Evolutionary conservation across 169 alveolate genomes (phyloP).

Genomic region (Ichthyophthirius multifiliis): DNA sequence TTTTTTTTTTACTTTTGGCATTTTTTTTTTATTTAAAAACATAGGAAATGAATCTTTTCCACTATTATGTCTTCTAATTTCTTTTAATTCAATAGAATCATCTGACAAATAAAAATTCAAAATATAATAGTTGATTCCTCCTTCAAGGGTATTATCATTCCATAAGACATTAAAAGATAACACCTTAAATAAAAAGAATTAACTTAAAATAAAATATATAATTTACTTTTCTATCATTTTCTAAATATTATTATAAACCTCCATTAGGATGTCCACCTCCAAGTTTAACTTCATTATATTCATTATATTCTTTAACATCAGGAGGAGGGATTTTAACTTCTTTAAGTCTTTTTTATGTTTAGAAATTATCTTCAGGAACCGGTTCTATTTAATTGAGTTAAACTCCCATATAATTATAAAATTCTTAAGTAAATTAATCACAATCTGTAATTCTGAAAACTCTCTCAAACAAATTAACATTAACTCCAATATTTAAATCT

Average conservation of each 20-base stretch:
- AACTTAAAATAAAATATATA: too few relatives aligned
- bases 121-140: conserved; percentile 70
- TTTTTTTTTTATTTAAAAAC: conserved; percentile 71
- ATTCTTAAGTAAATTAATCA: conserved; percentile 84
- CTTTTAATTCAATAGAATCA: conserved; percentile 75
- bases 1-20: too few relatives aligned
- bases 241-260: conserved; percentile 66
- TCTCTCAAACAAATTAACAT: conserved; percentile 76
- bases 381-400: conserved; percentile 63
- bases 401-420: conserved; percentile 59
- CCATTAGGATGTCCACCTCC: conserved; percentile 88
- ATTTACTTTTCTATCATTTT: conserved; percentile 85
- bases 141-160: conserved; percentile 75
- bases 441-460: conserved; percentile 80
- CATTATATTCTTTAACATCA: conserved; percentile 75
- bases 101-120: conserved; percentile 75
- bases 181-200: too few relatives aligned
- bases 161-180: conserved; percentile 63
- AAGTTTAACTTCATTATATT: conserved; percentile 83
- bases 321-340: conserved; percentile 44
- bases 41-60: conserved; percentile 80
- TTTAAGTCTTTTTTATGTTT: neutral
- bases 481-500: conserved; percentile 71
- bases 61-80: conserved; percentile 62
- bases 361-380: conserved; percentile 66